Percentiles rank a stretch among this genome's conserved stretches.
Conservation (phyloP, 805 yeast species). For the Metschnikowia cubensis region DNA sequence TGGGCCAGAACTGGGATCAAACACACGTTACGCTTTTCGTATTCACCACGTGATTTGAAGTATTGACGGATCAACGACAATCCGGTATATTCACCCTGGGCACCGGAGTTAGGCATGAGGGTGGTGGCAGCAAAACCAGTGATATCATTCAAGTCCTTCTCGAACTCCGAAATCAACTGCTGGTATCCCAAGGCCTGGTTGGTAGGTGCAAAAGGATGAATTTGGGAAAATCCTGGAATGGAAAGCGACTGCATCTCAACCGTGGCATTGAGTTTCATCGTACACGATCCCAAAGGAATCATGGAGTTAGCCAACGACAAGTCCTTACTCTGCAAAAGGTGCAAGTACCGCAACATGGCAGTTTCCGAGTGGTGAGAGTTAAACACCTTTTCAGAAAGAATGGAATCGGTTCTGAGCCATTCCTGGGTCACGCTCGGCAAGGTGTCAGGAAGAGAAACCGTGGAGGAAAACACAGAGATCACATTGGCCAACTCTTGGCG, state of each 20-base stretch:
- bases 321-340: constrained; percentile 78
- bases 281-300: constrained; percentile 97
- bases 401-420: constrained; percentile 51
- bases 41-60: constrained; percentile 64
- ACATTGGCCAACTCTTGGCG: constrained; percentile 56
- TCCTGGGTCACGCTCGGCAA: constrained; percentile 51
- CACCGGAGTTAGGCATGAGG: constrained; percentile 95
- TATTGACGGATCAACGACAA: constrained; percentile 79
- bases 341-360: constrained; percentile 86
- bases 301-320: constrained; percentile 91
- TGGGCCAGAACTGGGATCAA: constrained; percentile 96
- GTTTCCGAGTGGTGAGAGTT: constrained; percentile 90
- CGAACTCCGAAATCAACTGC: constrained; percentile 71
- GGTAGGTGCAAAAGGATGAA: constrained; percentile 91
- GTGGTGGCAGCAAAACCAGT: constrained; percentile 93
- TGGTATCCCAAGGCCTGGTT: constrained; percentile 87
- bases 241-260: constrained; percentile 92
- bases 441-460: constrained; percentile 19
- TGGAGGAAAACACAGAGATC: constrained; percentile 52
- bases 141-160: constrained; percentile 79
- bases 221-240: constrained; percentile 84
- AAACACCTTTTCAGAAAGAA: constrained; percentile 75
- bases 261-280: constrained; percentile 95
- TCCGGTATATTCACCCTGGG: constrained; percentile 97
- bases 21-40: constrained; percentile 71